A percentile compares a stretch with the other conserved stretches of the same genome.
Evolutionary conservation across 2,329 filamentous ascomycete species (phyloP).

Genomic region (Laburnicola sp.): DNA sequence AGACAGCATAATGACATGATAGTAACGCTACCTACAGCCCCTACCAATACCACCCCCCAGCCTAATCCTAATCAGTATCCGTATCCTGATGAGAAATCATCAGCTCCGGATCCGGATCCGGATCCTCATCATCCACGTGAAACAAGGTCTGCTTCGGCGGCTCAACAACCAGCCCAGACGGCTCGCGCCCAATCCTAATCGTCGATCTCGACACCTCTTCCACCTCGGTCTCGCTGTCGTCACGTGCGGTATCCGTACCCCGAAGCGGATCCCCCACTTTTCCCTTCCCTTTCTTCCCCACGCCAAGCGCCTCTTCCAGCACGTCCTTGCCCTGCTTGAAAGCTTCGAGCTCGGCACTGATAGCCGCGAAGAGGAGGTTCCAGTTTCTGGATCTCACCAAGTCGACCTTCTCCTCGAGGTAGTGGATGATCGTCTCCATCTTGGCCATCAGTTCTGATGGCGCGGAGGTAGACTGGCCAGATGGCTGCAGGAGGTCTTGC

Average conservation of each 20-base stretch:
- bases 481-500: constrained; percentile 55
- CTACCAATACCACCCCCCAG: too few relatives aligned
- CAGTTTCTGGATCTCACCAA: constrained; percentile 65
- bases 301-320: constrained; percentile 49
- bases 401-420: constrained; percentile 59
- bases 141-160: constrained; percentile 33
- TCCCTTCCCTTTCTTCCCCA: constrained; percentile 31
- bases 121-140: constrained; percentile 50
- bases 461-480: background rate
- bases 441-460: constrained; percentile 35
- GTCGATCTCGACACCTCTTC: constrained; percentile 38
- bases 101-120: constrained; percentile 49
- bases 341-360: constrained; percentile 73
- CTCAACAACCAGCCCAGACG: constrained; percentile 32
- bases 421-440: constrained; percentile 60
- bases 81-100: constrained; percentile 53
- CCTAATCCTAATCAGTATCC: constrained; percentile 34
- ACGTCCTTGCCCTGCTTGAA: constrained; percentile 64
- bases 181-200: constrained; percentile 33
- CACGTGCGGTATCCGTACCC: constrained; percentile 13
- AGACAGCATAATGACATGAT: too few relatives aligned
- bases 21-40: too few relatives aligned
- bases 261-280: constrained; percentile 19
- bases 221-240: constrained; percentile 11
- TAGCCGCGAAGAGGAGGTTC: constrained; percentile 74